These are phyloP conservation scores for Pseudogymnoascus sp. DNA, from an alignment of 2,329 filamentous ascomycete genomes.

Conservation along the genomic window DNA sequence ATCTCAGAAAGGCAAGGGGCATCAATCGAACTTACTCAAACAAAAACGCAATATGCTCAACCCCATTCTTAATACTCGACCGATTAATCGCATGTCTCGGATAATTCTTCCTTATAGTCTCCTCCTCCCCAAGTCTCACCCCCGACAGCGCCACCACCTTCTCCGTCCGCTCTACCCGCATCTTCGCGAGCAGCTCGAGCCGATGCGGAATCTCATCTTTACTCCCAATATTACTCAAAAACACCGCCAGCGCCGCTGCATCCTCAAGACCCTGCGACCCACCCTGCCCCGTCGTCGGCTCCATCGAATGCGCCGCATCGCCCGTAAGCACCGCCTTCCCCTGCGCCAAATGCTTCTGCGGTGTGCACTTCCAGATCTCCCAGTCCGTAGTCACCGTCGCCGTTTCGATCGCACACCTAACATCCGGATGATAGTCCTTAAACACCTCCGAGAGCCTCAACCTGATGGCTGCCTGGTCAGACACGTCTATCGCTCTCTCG, in stretches of 20 bases:
- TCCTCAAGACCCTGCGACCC: slow-evolving; percentile 31
- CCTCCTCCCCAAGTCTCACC: slow-evolving; percentile 9
- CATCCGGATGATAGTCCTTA: slow-evolving; percentile 18
- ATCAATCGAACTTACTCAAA: slow-evolving; percentile 7
- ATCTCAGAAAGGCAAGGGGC: neutral
- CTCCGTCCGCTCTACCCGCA: slow-evolving; percentile 2
- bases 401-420: slow-evolving; percentile 5
- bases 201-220: slow-evolving; percentile 18
- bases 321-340: slow-evolving; percentile 28
- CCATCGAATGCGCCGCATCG: slow-evolving; percentile 31
- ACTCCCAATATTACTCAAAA: neutral
- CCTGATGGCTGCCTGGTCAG: neutral
- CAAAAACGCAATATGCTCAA: slow-evolving; percentile 10
- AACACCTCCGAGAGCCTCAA: slow-evolving; percentile 20
- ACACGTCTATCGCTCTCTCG: neutral
- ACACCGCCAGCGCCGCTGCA: slow-evolving; percentile 25
- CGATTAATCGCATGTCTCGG: neutral
- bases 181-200: slow-evolving; percentile 10
- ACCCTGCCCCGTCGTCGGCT: slow-evolving; percentile 29
- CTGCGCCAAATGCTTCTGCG: slow-evolving; percentile 11
- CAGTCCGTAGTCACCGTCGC: neutral
- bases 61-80: slow-evolving; percentile 10
- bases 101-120: neutral
- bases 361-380: neutral
- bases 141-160: slow-evolving; percentile 9